Percentiles rank a stretch among this genome's conserved stretches.
Conservation (phyloP, 2,329 filamentous ascomycete species). For the Neofusicoccum sp. region DNA sequence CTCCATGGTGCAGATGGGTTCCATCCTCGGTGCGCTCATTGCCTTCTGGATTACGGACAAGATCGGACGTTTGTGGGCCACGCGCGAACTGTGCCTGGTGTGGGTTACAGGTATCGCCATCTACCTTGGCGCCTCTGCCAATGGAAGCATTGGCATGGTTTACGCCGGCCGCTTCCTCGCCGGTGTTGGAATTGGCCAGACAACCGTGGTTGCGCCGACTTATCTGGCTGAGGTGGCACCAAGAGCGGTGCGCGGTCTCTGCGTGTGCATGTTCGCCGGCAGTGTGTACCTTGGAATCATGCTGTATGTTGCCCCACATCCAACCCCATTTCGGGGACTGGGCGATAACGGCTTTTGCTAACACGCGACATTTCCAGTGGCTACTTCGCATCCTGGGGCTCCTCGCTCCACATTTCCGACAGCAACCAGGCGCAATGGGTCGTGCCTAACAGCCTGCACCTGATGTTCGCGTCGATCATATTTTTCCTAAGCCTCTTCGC, state of each 20-base stretch:
- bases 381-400: constrained; percentile 69
- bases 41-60: constrained; percentile 54
- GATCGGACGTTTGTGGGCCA: constrained; percentile 48
- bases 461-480: constrained; percentile 77
- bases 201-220: constrained; percentile 68
- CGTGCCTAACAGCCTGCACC: constrained; percentile 72
- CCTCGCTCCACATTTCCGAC: constrained; percentile 54
- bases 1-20: constrained; percentile 80
- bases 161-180: constrained; percentile 70
- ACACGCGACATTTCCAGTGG: constrained; percentile 40
- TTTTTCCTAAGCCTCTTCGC: constrained; percentile 70
- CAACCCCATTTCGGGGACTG: not conserved
- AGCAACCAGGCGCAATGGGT: constrained; percentile 54
- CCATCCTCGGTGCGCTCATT: constrained; percentile 69
- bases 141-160: constrained; percentile 50
- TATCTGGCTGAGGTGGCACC: constrained; percentile 76
- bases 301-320: constrained; percentile 40
- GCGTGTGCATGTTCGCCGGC: constrained; percentile 70
- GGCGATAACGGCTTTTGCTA: not conserved
- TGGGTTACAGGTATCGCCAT: constrained; percentile 47
- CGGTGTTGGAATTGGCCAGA: constrained; percentile 67
- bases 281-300: constrained; percentile 79
- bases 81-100: constrained; percentile 43
- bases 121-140: constrained; percentile 40
- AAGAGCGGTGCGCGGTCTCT: constrained; percentile 70